A percentile compares a stretch with the other conserved stretches of the same genome.
Evolutionary conservation across 495 filamentous ascomycete species (phyloP).

Genomic region (Acidiella bohemica): DNA sequence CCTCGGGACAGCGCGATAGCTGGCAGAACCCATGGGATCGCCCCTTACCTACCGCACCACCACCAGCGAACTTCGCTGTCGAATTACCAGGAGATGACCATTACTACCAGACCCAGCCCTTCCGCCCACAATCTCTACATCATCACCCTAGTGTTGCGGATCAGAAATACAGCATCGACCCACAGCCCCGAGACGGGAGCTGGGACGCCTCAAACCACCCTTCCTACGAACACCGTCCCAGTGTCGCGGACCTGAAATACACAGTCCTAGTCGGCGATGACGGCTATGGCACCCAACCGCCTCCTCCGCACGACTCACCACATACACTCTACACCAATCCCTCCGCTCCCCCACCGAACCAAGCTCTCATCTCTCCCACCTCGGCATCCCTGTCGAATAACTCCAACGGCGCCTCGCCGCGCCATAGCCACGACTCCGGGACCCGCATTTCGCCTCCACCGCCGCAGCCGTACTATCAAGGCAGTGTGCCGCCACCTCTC

Average conservation of each 20-base stretch:
- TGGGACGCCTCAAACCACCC: too few relatives aligned
- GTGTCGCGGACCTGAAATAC: conserved; percentile 43
- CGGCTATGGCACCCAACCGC: conserved; percentile 33
- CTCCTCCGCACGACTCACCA: not conserved
- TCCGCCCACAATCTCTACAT: conserved; percentile 28
- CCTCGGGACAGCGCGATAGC: conserved; percentile 1
- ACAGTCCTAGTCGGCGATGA: conserved; percentile 43
- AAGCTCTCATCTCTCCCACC: conserved; percentile 2
- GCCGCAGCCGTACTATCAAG: conserved; percentile 41
- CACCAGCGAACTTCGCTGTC: conserved; percentile 30
- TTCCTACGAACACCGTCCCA: conserved; percentile 21
- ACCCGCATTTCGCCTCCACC: conserved; percentile 45
- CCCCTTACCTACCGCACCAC: conserved; percentile 19
- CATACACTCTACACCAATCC: too few relatives aligned
- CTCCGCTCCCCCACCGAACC: conserved; percentile 2
- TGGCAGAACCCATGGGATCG: conserved; percentile 22
- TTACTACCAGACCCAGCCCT: conserved; percentile 24
- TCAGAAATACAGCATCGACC: conserved; percentile 1
- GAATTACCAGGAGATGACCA: conserved; percentile 52
- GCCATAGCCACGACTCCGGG: conserved; percentile 34
- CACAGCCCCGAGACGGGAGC: conserved; percentile 2
- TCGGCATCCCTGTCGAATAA: not conserved
- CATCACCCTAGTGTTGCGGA: conserved; percentile 7
- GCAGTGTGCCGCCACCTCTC: conserved; percentile 50
- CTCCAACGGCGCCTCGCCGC: conserved; percentile 23